phyloP scores from a whole-genome alignment of 2,329 filamentous ascomycete species.

The Colletotrichum lupini region DNA sequence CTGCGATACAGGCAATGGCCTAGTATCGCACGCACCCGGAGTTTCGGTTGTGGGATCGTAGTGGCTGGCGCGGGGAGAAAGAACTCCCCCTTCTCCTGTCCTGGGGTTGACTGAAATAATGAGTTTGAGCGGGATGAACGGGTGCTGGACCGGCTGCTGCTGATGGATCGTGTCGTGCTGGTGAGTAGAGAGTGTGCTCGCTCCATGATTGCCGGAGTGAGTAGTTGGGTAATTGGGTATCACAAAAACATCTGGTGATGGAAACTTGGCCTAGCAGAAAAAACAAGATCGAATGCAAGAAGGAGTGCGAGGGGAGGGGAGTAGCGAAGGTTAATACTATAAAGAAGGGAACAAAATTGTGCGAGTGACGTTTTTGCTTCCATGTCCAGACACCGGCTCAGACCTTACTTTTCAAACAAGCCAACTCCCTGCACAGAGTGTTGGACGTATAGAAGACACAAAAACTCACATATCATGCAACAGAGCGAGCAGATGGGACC shows the following conservation, averaged over 20 bases:
- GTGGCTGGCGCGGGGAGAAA: constrained; percentile 32
- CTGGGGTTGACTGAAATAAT: constrained; percentile 17
- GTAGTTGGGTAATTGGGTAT: constrained; percentile 32
- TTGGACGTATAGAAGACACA: constrained; percentile 32
- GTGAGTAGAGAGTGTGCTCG: constrained; percentile 36
- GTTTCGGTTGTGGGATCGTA: constrained; percentile 42
- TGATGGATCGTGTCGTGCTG: constrained; percentile 34
- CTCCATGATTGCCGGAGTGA: constrained; percentile 35
- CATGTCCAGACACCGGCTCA: constrained; percentile 28
- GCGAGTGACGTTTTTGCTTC: constrained; percentile 27
- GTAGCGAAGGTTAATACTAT: constrained; percentile 30
- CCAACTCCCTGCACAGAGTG: constrained; percentile 21
- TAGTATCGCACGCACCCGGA: constrained; percentile 58
- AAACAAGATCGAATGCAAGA: neutral
- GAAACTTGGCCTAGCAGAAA: constrained; percentile 5
- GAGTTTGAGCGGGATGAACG: constrained; percentile 37
- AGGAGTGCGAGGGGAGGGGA: neutral
- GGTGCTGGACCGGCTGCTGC: constrained; percentile 34
- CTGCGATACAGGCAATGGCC: constrained; percentile 64
- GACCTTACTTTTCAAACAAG: constrained; percentile 32
- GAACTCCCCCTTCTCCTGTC: constrained; percentile 34
- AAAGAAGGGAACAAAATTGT: constrained; percentile 16
- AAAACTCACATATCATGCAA: constrained; percentile 32
- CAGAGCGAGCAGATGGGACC: constrained; percentile 34
- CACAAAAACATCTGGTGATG: constrained; percentile 34